Base-by-base conservation (phyloP, 2,329 filamentous ascomycete species). In the Penicillium thymicola region DNA sequence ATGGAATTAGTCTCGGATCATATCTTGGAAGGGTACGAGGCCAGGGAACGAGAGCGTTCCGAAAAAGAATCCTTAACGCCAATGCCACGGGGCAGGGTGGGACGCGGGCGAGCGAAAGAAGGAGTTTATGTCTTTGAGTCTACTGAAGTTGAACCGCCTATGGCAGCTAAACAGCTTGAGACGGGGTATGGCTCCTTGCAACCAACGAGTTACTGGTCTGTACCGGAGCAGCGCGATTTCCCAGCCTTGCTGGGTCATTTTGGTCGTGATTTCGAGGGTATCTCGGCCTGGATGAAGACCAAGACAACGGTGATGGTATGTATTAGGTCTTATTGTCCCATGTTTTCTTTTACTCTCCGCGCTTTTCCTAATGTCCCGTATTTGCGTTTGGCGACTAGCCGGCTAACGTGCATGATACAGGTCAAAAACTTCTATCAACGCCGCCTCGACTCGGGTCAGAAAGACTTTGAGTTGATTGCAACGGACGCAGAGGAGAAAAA, bases 301-400 rank as follows among this genome's bases (percentile, higher is more conserved):
- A 81, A 81, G 63, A 80, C 78, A 11, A 72, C 75, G n/a, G 77
- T 77, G 2, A 81, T 81, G 79, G 78, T 81, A 71, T 62, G 75
- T 61, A 49, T 23, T 32, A 27, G 41, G 25, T 30, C 44, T 30
- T 51, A 48, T 36, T 21, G 27, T 58, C 43, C 43, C 23, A 44
- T 32, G 23, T 30, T 36, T 23, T 9, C 10, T 32, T 27, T 25
- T 14, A 3, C 7, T 14, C 2, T 7, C 13, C 32, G 13, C 13
- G 11, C 11, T 4, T 30, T 13, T 30, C 32, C 32, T 13, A 14
- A 14, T 14, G 13, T 46, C 27, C 3, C n/a, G 21, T 45, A 4
- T 21, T 14, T 34, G 3, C 28, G 3, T 30, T 30, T 37, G 5
- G 45, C 28, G 25, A 30, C 2, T 32, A 30, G 14, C 18, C 25